phyloP scores from a whole-genome alignment of 495 filamentous ascomycete species.

The Xanthoparmelia taractica region DNA sequence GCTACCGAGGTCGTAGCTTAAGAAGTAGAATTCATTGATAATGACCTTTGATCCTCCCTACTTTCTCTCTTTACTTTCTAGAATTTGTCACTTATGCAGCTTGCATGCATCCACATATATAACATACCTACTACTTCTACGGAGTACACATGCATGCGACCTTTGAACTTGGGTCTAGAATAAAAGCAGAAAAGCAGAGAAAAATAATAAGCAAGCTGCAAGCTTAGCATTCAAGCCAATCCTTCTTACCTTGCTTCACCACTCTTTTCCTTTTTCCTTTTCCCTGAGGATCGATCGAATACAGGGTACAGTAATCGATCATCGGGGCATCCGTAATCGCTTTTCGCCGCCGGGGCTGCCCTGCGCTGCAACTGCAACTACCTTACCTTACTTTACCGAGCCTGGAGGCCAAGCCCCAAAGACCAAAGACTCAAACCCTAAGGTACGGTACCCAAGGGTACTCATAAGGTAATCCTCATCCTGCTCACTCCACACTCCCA shows the following conservation, averaged over 20 bases:
- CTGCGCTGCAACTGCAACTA: not conserved
- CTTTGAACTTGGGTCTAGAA: not conserved
- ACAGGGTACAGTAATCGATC: not conserved
- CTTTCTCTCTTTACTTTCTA: not conserved
- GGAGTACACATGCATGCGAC: not conserved
- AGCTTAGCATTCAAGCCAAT: not conserved
- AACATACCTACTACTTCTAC: too few relatives aligned
- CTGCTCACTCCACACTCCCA: conserved; percentile 4
- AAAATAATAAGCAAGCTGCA: not conserved
- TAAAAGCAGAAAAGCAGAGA: not conserved
- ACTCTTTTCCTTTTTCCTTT: not conserved
- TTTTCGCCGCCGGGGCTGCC: not conserved
- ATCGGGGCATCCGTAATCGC: conserved; percentile 6
- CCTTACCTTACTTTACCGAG: not conserved
- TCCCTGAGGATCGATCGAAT: not conserved
- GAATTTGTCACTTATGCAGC: conserved; percentile 7
- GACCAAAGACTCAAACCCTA: too few relatives aligned
- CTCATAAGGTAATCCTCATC: not conserved
- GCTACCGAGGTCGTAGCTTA: too few relatives aligned
- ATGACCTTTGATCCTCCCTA: not conserved
- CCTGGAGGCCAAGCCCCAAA: too few relatives aligned
- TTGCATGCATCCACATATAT: not conserved
- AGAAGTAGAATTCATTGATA: not conserved
- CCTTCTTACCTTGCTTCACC: not conserved
- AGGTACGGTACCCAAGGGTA: too few relatives aligned